Percentiles rank a stretch among this genome's conserved stretches.
Conservation (phyloP, 1,139 yeast species). For the Hanseniaspora sp. region DNA sequence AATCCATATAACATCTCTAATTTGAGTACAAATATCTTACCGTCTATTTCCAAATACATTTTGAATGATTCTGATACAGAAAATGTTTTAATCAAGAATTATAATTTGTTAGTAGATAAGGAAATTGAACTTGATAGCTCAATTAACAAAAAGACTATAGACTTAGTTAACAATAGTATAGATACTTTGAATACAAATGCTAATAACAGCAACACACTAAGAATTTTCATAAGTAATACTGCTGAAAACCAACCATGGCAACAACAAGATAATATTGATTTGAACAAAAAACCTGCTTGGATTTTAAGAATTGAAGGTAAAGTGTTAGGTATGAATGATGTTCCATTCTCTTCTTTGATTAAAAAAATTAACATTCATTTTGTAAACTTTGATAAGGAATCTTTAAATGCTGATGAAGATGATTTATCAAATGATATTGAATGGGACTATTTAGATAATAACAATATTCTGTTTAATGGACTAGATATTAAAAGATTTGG, state of each 20-base stretch:
- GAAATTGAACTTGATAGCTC: slow-evolving; percentile 4
- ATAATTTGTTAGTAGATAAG: slow-evolving; percentile 4
- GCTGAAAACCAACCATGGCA: slow-evolving; percentile 92
- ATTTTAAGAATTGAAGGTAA: slow-evolving; percentile 82
- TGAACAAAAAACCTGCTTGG: slow-evolving; percentile 50
- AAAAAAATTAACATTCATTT: slow-evolving; percentile 78
- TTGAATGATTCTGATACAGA: background rate
- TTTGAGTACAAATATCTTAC: slow-evolving; percentile 3
- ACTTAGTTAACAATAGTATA: slow-evolving; percentile 9
- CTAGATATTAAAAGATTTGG: slow-evolving; percentile 79
- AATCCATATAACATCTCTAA: background rate
- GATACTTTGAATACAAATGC: slow-evolving; percentile 27
- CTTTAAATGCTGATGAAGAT: slow-evolving; percentile 16
- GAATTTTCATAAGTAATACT: slow-evolving; percentile 75
- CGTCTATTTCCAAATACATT: slow-evolving; percentile 7
- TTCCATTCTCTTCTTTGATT: slow-evolving; percentile 63
- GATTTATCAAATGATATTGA: slow-evolving; percentile 38
- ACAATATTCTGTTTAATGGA: slow-evolving; percentile 64
- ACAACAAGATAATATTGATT: slow-evolving; percentile 25
- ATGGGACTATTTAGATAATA: slow-evolving; percentile 51
- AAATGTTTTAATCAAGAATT: slow-evolving; percentile 3
- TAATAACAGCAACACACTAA: slow-evolving; percentile 45
- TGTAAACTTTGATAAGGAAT: slow-evolving; percentile 24
- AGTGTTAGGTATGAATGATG: slow-evolving; percentile 37
- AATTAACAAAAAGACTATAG: slow-evolving; percentile 7